phyloP scores from a whole-genome alignment of 192 early-diverging fungal genomes.

The Podochytrium sp. region DNA sequence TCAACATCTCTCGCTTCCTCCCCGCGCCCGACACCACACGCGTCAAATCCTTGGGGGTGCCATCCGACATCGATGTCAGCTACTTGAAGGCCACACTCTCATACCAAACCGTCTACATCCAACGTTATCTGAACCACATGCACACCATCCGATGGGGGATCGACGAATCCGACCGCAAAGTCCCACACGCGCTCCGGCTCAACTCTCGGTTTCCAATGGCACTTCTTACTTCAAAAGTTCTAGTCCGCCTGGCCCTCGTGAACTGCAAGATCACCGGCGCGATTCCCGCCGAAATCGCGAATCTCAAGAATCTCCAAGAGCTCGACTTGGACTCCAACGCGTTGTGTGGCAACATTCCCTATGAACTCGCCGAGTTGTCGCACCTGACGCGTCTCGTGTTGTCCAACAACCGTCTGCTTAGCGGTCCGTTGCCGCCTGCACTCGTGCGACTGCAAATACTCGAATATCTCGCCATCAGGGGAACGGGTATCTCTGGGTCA shows the following conservation, averaged over 20 bases:
- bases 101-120: no score
- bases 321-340: not conserved
- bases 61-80: no score
- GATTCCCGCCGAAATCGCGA: not conserved
- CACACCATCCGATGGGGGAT: no score
- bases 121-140: no score
- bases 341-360: not conserved
- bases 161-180: no score
- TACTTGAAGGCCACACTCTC: no score
- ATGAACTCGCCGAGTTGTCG: not conserved
- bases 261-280: not conserved
- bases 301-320: not conserved
- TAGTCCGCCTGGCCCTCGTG: no score
- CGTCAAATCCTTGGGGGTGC: no score
- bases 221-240: no score
- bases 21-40: not conserved
- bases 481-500: not conserved
- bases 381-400: not conserved
- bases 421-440: not conserved
- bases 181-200: no score
- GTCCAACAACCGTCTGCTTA: not conserved
- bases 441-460: not conserved
- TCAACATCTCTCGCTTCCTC: not conserved
- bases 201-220: no score
- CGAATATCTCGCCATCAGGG: not conserved